Evolutionary conservation across 257 asterid genomes (phyloP).

Genomic region (Perilla frutescens): DNA sequence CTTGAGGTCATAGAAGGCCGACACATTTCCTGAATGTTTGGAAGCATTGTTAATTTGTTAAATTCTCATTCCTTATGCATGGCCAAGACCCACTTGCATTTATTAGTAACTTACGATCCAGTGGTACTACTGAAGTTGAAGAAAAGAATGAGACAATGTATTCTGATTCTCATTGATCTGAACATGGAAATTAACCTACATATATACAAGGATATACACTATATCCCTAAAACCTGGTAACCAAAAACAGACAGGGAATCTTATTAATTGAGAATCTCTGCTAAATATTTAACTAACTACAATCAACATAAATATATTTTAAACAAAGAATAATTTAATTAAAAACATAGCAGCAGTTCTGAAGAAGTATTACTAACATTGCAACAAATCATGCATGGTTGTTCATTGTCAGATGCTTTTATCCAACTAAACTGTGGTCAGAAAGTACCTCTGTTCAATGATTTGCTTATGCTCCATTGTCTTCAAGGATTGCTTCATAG

Average conservation of each 20-base stretch:
- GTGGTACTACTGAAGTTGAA: background rate
- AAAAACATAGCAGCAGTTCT: too few relatives aligned
- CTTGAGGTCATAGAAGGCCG: conserved; percentile 2
- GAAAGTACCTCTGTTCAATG: background rate
- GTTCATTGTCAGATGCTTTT: conserved; percentile 1
- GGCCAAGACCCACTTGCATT: background rate
- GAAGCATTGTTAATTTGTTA: background rate
- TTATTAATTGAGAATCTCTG: too few relatives aligned
- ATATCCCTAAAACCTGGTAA: too few relatives aligned
- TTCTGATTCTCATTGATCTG: too few relatives aligned
- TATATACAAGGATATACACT: too few relatives aligned
- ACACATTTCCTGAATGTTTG: background rate
- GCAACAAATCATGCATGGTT: background rate
- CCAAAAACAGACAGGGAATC: too few relatives aligned
- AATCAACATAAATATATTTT: too few relatives aligned
- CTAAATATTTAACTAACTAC: too few relatives aligned
- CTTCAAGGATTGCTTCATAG: background rate
- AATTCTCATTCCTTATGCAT: background rate
- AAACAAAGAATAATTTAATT: too few relatives aligned
- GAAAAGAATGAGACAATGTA: too few relatives aligned
- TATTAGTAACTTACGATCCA: background rate
- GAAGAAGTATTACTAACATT: background rate
- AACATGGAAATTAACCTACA: too few relatives aligned
- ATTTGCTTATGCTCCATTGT: background rate
- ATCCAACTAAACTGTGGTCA: background rate